Base-by-base conservation (phyloP, 306 rosid genomes). In the Quercus suber region DNA sequence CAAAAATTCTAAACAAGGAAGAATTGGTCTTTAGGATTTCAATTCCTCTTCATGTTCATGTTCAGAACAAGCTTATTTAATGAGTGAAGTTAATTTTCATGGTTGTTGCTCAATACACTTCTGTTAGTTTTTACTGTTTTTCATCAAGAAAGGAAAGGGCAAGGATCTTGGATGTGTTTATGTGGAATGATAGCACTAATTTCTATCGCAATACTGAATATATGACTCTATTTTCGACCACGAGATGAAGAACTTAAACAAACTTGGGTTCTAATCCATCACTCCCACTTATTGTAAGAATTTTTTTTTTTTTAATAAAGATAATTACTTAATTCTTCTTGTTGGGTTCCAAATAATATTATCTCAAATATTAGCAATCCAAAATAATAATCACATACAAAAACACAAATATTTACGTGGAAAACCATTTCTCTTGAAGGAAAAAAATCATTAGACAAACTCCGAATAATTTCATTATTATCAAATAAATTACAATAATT, bases 31-130 rank as follows among this genome's bases (percentile, higher is more conserved):
- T 67, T 21, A 20, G 81, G 68, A 67, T 80, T 57, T 65, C 88
- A 65, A n/a, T 76, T 81, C 73, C 74, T 64, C 78, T 60, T 82
- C 65, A 55, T 58, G 84, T 79, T 76, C 53, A 55, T 58, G 84
- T 79, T 76, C 53, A 76, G 76, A 84, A 77, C 75, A 74, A 73
- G 75, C 78, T 25, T 70, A 59, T 49, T 49, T 10, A n/a, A 74
- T 81, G 69, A 55, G 81, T 73, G 51, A 41, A 75, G 78, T 79
- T 81, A 69, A 51, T 59, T 69, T 17, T 81, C 31, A 58, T 73
- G 30, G 35, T 69, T 69, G 23, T 49, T 77, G 56, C 58, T 37
- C 58, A 61, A 33, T 61, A 25, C 10, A 55, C 12, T 49, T 20
- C 60, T 69, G 57, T 23, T 53, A 23, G 14, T 27, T 70, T 71